phyloP scores from a whole-genome alignment of 73 alveolate genomes.

The Paramecium pentaurelia region DNA sequence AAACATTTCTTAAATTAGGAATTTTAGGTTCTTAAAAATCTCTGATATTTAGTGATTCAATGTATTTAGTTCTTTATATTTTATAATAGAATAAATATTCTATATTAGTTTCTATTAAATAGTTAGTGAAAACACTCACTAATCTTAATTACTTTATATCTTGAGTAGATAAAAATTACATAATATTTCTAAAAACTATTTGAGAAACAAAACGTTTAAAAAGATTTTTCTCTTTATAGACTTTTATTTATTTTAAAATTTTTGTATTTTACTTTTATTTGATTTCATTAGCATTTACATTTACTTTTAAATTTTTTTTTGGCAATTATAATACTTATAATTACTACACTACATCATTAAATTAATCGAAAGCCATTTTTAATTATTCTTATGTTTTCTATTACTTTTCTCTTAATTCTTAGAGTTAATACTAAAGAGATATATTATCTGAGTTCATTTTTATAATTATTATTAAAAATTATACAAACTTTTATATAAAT shows the following conservation, averaged over 20 bases:
- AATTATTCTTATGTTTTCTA: neutral
- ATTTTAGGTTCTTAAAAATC: neutral
- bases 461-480: neutral
- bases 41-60: neutral
- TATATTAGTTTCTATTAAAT: neutral
- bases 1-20: neutral
- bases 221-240: neutral
- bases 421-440: neutral
- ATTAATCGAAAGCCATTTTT: neutral
- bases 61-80: neutral
- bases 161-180: neutral
- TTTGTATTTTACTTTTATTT: neutral
- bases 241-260: neutral
- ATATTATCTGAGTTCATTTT: neutral
- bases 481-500: neutral
- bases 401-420: neutral
- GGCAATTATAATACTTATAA: neutral
- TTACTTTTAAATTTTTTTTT: neutral
- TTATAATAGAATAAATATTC: neutral
- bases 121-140: neutral
- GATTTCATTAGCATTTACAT: neutral
- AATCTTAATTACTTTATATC: neutral
- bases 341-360: neutral
- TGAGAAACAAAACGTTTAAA: neutral
- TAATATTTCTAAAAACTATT: neutral